Conservation (phyloP, 2,329 filamentous ascomycete species). For the Tolypocladium tundrense region DNA sequence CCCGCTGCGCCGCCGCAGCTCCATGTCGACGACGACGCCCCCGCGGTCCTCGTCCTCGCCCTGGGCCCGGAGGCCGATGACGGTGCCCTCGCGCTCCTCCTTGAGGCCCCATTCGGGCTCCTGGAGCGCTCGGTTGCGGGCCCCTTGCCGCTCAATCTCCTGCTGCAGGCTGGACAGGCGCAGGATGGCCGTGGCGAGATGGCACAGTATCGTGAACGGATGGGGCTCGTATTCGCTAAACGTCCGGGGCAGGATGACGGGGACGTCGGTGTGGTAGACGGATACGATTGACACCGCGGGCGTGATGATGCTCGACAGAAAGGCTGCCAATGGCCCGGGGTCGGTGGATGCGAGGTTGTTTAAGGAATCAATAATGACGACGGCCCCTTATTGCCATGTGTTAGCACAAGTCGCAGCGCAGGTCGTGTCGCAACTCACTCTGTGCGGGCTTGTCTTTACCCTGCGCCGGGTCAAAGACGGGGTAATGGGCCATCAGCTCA, state of each 20-base stretch:
- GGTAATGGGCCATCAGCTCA: constrained; percentile 47
- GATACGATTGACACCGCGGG: constrained; percentile 63
- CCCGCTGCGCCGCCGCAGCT: constrained; percentile 75
- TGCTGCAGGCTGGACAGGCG: constrained; percentile 64
- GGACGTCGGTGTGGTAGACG: constrained; percentile 75
- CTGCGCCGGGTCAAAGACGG: constrained; percentile 24
- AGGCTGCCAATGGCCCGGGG: constrained; percentile 50
- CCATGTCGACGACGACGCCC: constrained; percentile 70
- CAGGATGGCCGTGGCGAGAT: constrained; percentile 83
- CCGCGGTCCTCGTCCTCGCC: constrained; percentile 27
- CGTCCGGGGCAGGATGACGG: constrained; percentile 35
- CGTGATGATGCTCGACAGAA: constrained; percentile 58
- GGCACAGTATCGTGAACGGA: constrained; percentile 62
- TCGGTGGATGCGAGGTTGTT: constrained; percentile 50
- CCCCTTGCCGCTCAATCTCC: constrained; percentile 62
- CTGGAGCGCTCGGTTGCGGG: constrained; percentile 61
- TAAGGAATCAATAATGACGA: constrained; percentile 74
- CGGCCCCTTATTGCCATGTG: constrained; percentile 40
- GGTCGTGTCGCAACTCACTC: constrained; percentile 25
- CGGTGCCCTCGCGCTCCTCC: constrained; percentile 67
- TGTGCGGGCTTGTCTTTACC: constrained; percentile 24
- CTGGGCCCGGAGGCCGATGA: constrained; percentile 52
- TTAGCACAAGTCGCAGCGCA: background rate
- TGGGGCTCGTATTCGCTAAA: constrained; percentile 52
- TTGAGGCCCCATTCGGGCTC: constrained; percentile 71